Evolutionary conservation across 2,329 filamentous ascomycete genomes (phyloP).

Genomic region (Pseudogymnoascus sp.): DNA sequence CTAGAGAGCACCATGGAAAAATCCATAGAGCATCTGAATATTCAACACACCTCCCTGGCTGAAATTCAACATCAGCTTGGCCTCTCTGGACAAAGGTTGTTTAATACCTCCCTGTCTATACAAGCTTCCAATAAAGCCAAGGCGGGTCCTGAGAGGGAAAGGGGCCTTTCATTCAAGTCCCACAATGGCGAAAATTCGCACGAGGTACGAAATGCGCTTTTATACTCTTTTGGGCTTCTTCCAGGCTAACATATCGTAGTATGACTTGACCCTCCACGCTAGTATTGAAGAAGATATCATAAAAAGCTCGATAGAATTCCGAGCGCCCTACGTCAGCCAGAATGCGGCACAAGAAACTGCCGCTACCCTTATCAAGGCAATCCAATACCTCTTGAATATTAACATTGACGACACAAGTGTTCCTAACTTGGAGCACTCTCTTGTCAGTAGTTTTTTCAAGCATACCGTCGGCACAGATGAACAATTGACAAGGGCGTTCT

Average conservation of each 20-base stretch:
- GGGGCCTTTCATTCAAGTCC: background rate
- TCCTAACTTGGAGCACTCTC: background rate
- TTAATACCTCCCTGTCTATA: constrained; percentile 22
- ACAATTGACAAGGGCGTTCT: background rate
- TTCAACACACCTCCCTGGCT: constrained; percentile 35
- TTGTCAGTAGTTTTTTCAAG: background rate
- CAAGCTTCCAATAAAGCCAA: background rate
- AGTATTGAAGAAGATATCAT: background rate
- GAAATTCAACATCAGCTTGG: constrained; percentile 29
- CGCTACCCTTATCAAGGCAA: background rate
- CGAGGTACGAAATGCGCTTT: background rate
- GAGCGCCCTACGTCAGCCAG: background rate
- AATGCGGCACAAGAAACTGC: background rate
- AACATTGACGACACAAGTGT: background rate
- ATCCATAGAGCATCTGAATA: constrained; percentile 26
- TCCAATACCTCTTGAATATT: background rate
- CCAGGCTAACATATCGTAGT: constrained; percentile 5
- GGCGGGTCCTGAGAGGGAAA: background rate
- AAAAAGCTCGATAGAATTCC: background rate
- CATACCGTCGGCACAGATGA: background rate
- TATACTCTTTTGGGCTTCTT: background rate
- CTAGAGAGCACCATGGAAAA: constrained; percentile 8
- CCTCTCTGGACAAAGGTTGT: constrained; percentile 15
- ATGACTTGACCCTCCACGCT: constrained; percentile 7
- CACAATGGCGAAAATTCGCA: constrained; percentile 5